A percentile compares a stretch with the other conserved stretches of the same genome.
These are phyloP conservation scores for Favolaschia claudopus DNA, from an alignment of 768 basidiomycete species.

Conservation along the genomic window DNA sequence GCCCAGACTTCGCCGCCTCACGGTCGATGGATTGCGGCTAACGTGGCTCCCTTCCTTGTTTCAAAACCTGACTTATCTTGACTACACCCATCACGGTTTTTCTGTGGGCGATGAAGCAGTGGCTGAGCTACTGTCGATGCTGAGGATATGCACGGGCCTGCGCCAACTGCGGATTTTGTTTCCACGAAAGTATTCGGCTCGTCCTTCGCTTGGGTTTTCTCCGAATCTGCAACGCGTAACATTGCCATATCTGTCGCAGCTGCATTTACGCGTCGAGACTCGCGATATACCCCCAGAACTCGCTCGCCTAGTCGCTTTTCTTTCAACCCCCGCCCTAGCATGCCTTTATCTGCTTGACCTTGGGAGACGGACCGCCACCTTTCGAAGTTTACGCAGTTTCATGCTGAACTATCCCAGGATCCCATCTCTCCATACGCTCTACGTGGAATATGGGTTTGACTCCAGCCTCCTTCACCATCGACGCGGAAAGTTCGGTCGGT, in stretches of 20 bases:
- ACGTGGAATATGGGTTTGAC: constrained; percentile 57
- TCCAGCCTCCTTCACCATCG: constrained; percentile 20
- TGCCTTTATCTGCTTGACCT: constrained; percentile 57
- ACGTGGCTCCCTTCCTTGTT: constrained; percentile 71
- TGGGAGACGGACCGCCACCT: constrained; percentile 43
- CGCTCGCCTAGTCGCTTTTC: constrained; percentile 55
- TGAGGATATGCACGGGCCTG: constrained; percentile 60
- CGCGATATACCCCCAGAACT: constrained; percentile 70
- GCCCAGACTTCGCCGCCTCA: constrained; percentile 61
- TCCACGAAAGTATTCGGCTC: constrained; percentile 44
- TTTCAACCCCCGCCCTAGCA: constrained; percentile 56
- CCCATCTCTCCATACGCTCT: constrained; percentile 45
- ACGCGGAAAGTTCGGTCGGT: background rate
- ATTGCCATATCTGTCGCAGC: constrained; percentile 53
- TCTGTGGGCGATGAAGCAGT: constrained; percentile 63
- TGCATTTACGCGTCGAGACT: constrained; percentile 60
- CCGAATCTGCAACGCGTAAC: constrained; percentile 39
- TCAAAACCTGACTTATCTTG: constrained; percentile 65
- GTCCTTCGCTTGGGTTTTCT: constrained; percentile 35
- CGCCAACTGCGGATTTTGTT: constrained; percentile 65
- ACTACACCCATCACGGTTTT: constrained; percentile 79
- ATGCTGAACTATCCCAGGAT: constrained; percentile 51
- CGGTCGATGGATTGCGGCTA: constrained; percentile 70
- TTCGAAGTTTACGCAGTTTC: constrained; percentile 55
- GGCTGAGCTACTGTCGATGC: constrained; percentile 63